phyloP scores from a whole-genome alignment of 2,329 filamentous ascomycete species.

The Davidsoniella neocaledoniae region DNA sequence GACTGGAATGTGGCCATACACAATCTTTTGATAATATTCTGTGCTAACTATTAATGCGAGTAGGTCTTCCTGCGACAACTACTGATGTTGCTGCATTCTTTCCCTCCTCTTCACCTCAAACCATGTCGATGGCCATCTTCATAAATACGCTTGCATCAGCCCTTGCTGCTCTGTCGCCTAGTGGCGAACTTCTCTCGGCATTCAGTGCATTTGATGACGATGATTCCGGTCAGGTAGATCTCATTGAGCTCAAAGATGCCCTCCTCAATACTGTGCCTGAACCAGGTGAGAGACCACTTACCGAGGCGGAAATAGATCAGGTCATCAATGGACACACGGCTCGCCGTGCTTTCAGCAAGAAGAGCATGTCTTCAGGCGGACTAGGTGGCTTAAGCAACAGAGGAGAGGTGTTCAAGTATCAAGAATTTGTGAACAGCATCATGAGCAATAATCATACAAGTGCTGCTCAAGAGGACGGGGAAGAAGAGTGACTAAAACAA shows the following conservation, averaged over 20 bases:
- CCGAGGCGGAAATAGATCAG: constrained; percentile 62
- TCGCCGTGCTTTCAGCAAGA: constrained; percentile 63
- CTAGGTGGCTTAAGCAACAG: constrained; percentile 34
- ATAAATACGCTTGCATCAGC: constrained; percentile 65
- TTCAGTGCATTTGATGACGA: constrained; percentile 94
- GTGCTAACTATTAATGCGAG: constrained; percentile 9
- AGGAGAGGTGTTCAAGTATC: constrained; percentile 84
- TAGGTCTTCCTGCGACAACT: constrained; percentile 56
- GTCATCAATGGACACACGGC: constrained; percentile 79
- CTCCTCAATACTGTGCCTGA: constrained; percentile 70
- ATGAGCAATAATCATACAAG: constrained; percentile 25
- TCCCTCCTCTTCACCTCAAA: constrained; percentile 50
- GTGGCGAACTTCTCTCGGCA: constrained; percentile 67
- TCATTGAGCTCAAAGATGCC: constrained; percentile 66
- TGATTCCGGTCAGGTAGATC: constrained; percentile 82
- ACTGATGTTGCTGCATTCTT: constrained; percentile 70
- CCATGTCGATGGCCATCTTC: constrained; percentile 71
- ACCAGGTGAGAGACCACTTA: constrained; percentile 46
- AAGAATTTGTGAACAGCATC: constrained; percentile 69
- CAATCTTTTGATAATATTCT: neutral
- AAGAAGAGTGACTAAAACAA: constrained; percentile 1
- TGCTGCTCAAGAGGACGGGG: constrained; percentile 7
- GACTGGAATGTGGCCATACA: neutral
- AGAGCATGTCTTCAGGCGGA: constrained; percentile 14
- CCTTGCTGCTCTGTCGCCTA: constrained; percentile 57